A percentile compares a stretch with the other conserved stretches of the same genome.
These are phyloP conservation scores for Rhododendron molle DNA, from an alignment of 148 eudicot species.

Conservation along the genomic window DNA sequence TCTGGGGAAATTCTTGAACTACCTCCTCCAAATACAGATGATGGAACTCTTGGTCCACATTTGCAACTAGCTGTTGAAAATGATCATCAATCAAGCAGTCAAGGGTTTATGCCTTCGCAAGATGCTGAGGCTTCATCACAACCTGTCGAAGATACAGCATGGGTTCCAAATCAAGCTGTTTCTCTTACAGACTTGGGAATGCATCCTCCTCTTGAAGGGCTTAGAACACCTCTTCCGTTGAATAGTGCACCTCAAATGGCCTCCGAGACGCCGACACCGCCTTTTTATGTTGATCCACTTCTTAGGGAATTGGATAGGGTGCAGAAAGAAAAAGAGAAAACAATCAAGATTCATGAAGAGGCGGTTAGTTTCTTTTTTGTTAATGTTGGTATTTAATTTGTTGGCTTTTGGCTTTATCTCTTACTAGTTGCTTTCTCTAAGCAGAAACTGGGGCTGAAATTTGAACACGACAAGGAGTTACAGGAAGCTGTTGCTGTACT, in stretches of 20 bases:
- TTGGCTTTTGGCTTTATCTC: conserved; percentile 10
- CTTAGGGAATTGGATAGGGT: conserved; percentile 53
- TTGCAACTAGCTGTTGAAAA: background rate
- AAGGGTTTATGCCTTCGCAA: conserved; percentile 13
- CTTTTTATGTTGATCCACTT: conserved; percentile 51
- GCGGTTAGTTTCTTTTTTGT: conserved; percentile 40
- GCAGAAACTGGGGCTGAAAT: conserved; percentile 55
- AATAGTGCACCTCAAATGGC: conserved; percentile 23
- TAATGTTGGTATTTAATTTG: background rate
- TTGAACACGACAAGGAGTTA: conserved; percentile 67
- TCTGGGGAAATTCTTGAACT: background rate
- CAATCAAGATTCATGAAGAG: conserved; percentile 34
- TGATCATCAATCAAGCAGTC: conserved; percentile 10
- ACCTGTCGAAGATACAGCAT: conserved; percentile 1
- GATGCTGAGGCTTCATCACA: conserved; percentile 13
- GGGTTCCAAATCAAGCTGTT: conserved; percentile 22
- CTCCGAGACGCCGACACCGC: conserved; percentile 11
- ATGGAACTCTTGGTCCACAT: conserved; percentile 9
- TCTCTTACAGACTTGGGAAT: conserved; percentile 16
- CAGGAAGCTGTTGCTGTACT: conserved; percentile 48
- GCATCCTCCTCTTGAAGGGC: conserved; percentile 15
- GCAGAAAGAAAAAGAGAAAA: conserved; percentile 33
- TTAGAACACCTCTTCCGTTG: conserved; percentile 13
- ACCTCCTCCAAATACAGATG: background rate
- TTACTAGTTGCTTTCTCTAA: conserved; percentile 10